These are phyloP conservation scores for Claviceps fusiformis DNA, from an alignment of 2,329 filamentous ascomycete genomes.

Conservation along the genomic window DNA sequence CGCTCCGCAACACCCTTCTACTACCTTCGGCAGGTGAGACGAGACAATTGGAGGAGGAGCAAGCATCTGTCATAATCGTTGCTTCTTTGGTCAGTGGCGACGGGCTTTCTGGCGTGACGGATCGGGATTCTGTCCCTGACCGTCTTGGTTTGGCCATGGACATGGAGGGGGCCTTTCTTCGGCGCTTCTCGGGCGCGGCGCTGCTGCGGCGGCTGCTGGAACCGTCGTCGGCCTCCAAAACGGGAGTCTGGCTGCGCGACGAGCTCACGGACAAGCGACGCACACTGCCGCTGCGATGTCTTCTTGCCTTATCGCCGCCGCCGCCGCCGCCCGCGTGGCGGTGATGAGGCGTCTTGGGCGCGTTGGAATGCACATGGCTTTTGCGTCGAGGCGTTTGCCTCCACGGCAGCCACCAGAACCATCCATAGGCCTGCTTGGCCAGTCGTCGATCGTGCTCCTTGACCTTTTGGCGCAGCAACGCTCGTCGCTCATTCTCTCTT, in stretches of 20 bases:
- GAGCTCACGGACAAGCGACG: slow-evolving; percentile 39
- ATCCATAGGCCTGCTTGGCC: slow-evolving; percentile 53
- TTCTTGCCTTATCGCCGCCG: slow-evolving; percentile 30
- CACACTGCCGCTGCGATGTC: slow-evolving; percentile 36
- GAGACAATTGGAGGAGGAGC: background rate
- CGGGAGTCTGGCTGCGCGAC: slow-evolving; percentile 33
- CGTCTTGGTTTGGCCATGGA: slow-evolving; percentile 30
- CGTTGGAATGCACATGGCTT: slow-evolving; percentile 10
- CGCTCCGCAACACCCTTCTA: slow-evolving; percentile 12
- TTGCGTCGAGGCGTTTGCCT: slow-evolving; percentile 21
- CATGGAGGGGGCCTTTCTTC: slow-evolving; percentile 31
- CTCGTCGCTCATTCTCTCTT: slow-evolving; percentile 79
- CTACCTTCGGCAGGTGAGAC: slow-evolving; percentile 7
- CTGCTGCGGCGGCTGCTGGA: slow-evolving; percentile 29
- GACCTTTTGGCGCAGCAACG: slow-evolving; percentile 56
- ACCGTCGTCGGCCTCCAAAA: slow-evolving; percentile 32
- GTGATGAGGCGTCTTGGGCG: slow-evolving; percentile 20
- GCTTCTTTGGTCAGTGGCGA: slow-evolving; percentile 39
- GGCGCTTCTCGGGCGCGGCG: slow-evolving; percentile 34
- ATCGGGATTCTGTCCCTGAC: slow-evolving; percentile 33
- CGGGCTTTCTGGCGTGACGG: slow-evolving; percentile 39
- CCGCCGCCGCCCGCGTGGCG: slow-evolving; percentile 20
- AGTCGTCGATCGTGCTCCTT: slow-evolving; percentile 54
- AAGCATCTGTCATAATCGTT: slow-evolving; percentile 14
- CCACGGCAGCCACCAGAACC: slow-evolving; percentile 82